These are phyloP conservation scores for Cladosporium sp. DNA, from an alignment of 2,329 filamentous ascomycete species.

Conservation along the genomic window DNA sequence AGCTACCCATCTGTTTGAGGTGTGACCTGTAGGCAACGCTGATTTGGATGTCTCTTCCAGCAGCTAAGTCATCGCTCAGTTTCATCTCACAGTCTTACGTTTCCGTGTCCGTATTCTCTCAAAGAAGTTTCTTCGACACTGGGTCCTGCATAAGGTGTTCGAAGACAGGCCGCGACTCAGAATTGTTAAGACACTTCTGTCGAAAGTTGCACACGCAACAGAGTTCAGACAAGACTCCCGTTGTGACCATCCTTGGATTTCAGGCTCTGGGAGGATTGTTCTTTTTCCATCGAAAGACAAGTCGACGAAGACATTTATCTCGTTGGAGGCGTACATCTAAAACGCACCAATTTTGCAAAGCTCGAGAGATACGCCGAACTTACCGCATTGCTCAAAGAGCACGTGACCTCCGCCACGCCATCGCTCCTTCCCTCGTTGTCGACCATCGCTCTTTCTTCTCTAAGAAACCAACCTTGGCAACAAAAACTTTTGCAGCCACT, in stretches of 20 bases:
- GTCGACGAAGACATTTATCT: background rate
- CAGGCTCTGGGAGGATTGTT: background rate
- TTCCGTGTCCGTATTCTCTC: background rate
- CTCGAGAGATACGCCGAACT: background rate
- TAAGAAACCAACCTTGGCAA: background rate
- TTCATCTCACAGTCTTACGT: background rate
- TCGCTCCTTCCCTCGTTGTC: background rate
- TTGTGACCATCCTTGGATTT: too few relatives aligned
- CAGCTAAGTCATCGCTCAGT: constrained; percentile 4
- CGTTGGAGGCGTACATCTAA: background rate
- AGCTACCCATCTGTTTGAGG: background rate
- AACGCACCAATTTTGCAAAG: background rate
- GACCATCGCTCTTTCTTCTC: background rate
- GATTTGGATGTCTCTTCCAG: background rate
- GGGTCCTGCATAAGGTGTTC: background rate
- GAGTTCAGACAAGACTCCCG: background rate
- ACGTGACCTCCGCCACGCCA: background rate
- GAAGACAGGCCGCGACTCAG: background rate
- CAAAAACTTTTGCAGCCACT: background rate
- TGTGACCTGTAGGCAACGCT: background rate
- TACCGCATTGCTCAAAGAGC: background rate
- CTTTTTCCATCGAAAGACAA: background rate
- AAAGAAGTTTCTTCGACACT: background rate
- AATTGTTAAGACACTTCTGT: background rate
- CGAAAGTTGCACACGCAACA: background rate